Percentiles rank a stretch among this genome's conserved stretches.
phyloP scores from a whole-genome alignment of 306 rosid genomes.

The Hylodesmum podocarpum region DNA sequence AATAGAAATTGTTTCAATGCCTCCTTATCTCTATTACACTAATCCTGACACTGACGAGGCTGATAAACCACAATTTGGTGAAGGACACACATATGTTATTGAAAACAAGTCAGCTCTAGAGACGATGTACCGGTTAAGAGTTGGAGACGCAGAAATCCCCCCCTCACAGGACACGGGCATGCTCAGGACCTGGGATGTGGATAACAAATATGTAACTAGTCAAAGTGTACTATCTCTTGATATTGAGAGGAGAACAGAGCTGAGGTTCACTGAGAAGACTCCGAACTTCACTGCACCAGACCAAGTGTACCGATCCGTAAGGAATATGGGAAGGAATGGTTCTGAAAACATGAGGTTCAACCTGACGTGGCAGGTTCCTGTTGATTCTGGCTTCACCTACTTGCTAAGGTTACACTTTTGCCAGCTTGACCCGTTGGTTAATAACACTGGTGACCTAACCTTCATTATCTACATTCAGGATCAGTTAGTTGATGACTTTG shows the following conservation, averaged over 20 bases:
- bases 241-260: not conserved
- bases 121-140: too few relatives aligned
- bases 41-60: not conserved
- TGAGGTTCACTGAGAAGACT: not conserved
- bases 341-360: not conserved
- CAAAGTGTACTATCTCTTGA: too few relatives aligned
- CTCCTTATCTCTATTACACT: slow-evolving; percentile 41
- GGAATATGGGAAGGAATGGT: not conserved
- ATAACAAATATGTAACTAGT: too few relatives aligned
- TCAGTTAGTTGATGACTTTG: not conserved
- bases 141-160: too few relatives aligned
- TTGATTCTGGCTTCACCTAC: not conserved
- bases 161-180: too few relatives aligned
- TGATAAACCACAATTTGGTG: too few relatives aligned
- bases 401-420: not conserved
- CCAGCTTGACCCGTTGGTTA: not conserved
- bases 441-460: not conserved
- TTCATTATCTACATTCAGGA: not conserved
- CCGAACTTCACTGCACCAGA: not conserved
- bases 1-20: slow-evolving; percentile 61
- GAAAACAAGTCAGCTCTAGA: too few relatives aligned
- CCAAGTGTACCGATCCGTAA: not conserved
- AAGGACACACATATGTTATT: too few relatives aligned
- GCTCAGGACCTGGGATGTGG: too few relatives aligned
- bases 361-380: not conserved